Evolutionary conservation across 345 rosid species (phyloP).

Genomic region (Aquilaria yunnanensis): DNA sequence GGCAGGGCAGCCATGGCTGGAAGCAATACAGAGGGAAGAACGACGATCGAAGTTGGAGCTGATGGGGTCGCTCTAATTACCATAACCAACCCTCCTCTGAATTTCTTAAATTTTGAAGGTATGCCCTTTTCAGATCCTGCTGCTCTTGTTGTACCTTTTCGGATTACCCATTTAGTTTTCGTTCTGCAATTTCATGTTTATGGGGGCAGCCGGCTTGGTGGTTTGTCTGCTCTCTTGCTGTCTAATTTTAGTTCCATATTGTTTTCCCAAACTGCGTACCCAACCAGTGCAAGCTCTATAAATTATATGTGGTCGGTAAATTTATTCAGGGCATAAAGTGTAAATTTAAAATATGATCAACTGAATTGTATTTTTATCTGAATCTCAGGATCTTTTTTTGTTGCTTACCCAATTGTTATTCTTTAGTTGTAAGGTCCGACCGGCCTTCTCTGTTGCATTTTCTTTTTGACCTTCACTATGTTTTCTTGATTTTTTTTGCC

Average conservation of each 20-base stretch:
- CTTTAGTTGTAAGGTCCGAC: neutral
- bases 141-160: neutral
- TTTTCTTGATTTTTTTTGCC: too few species aligned
- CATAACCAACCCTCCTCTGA: constrained; percentile 22
- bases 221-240: too few species aligned
- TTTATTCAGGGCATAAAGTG: too few species aligned
- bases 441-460: too few species aligned
- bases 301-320: neutral
- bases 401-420: neutral
- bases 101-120: constrained; percentile 72
- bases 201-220: too few species aligned
- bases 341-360: constrained; percentile 1
- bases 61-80: constrained; percentile 91
- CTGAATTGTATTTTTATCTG: constrained; percentile 1
- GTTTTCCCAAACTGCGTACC: neutral
- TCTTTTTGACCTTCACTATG: too few species aligned
- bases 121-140: neutral
- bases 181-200: too few species aligned
- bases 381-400: neutral
- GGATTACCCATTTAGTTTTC: neutral
- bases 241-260: too few species aligned
- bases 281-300: constrained; percentile 7
- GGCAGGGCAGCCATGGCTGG: constrained; percentile 19
- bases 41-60: constrained; percentile 67
- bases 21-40: constrained; percentile 37